Evolutionary conservation across 2,329 filamentous ascomycete species (phyloP).

Genomic region (Apiospora phragmitis): DNA sequence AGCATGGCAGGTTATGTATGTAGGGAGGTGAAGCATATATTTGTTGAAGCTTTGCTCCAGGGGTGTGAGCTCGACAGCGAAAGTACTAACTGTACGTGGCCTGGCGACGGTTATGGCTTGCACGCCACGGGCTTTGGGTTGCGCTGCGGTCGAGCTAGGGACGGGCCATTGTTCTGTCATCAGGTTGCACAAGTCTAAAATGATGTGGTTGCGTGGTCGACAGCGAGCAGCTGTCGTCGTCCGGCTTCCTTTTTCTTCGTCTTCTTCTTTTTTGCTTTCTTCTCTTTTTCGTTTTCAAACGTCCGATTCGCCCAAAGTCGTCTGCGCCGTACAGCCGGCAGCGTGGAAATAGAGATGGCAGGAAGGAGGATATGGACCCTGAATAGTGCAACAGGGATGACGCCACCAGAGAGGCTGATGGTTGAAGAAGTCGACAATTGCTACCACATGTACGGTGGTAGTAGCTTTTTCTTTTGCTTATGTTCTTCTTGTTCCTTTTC

Average conservation of each 20-base stretch:
- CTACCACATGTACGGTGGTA: background rate
- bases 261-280: background rate
- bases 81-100: background rate
- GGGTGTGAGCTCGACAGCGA: background rate
- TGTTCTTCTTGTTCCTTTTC: slow-evolving; percentile 7
- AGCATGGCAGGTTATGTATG: background rate
- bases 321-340: background rate
- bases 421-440: background rate
- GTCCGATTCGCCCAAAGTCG: background rate
- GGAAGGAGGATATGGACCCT: background rate
- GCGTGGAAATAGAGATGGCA: background rate
- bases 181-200: slow-evolving; percentile 1
- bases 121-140: background rate
- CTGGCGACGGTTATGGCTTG: slow-evolving; percentile 8
- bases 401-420: background rate
- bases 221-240: background rate
- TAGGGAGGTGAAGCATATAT: slow-evolving; percentile 1
- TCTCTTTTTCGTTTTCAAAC: background rate
- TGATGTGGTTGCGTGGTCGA: background rate
- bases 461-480: background rate
- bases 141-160: slow-evolving; percentile 5
- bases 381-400: background rate
- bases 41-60: background rate
- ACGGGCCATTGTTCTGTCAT: slow-evolving; percentile 6
- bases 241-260: background rate